Evolutionary conservation across 2,329 filamentous ascomycete genomes (phyloP), one percentile per base, ranked within the genome.

Genomic region (Sporothrix sp.): DNA sequence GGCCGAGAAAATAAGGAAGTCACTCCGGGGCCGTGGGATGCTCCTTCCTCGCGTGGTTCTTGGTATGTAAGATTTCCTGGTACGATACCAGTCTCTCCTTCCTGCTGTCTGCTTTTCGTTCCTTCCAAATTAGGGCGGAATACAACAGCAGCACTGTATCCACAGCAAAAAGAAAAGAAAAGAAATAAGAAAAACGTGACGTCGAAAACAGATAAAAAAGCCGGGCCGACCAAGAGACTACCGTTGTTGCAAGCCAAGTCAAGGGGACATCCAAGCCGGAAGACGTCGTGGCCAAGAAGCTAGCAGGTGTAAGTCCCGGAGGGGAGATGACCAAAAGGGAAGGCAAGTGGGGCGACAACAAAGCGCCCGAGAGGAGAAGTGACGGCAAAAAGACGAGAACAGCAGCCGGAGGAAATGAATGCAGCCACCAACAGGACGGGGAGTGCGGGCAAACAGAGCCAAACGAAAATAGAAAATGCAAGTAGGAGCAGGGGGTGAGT

Each of bases 351-450:
- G 28, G 18, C 9, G 25, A 21, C 16, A 11, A 13, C 9, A 28
- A n/a, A 10, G 32, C 23, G 33, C 5, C 11, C 23, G 44, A 44
- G 28, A 28, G 32, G 3, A 33, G 21, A 28, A 23, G 20, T 36
- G 20, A 45, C 5, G 5, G 16, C 21, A 25, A 38, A 21, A 48
- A 32, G 13, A 30, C 13, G 20, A 21, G 16, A 21, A 28, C 7
- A 7, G 7, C 10, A 11, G 36, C 18, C 11, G 16, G 30, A 33
- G n/a, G 28, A 40, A 40, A 42, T 48, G 35, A 38, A 38, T 30
- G 35, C 33, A 48, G 45, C 45, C 45, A 48, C 45, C 45, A 48
- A 48, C 45, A 48, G n/a, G 38, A 48, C 45, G 38, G n/a, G 25
- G 21, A 47, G n/a, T 32, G 14, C 32, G 9, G 20, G 44, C 7